phyloP scores from a whole-genome alignment of 768 basidiomycete genomes.

The Suillus spraguei region DNA sequence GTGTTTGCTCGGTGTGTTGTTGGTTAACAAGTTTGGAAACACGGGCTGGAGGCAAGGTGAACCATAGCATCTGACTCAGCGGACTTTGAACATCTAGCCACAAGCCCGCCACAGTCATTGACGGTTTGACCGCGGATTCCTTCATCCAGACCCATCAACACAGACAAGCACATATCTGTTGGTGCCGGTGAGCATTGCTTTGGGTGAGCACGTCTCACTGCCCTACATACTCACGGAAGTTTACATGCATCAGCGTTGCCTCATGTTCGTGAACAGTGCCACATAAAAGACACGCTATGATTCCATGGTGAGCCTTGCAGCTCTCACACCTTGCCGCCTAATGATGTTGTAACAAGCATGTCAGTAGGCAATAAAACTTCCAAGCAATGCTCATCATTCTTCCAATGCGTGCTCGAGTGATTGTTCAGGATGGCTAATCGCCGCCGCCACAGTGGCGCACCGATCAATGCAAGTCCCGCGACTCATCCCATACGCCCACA shows the following conservation, averaged over 20 bases:
- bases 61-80: not conserved
- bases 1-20: not conserved
- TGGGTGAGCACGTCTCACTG: not conserved
- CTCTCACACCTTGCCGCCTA: conserved; percentile 1
- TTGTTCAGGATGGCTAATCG: not conserved
- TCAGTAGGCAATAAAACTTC: not conserved
- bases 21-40: not conserved
- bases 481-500: too few relatives aligned
- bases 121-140: not conserved
- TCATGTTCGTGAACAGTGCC: not conserved
- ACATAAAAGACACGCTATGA: not conserved
- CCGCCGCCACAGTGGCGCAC: conserved; percentile 4
- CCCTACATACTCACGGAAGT: not conserved
- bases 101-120: not conserved
- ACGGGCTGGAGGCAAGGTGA: not conserved
- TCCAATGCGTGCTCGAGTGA: not conserved
- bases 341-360: not conserved
- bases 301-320: not conserved
- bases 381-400: not conserved
- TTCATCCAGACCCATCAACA: not conserved
- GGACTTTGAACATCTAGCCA: conserved; percentile 5
- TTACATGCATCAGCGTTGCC: not conserved
- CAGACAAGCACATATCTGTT: not conserved
- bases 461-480: not conserved
- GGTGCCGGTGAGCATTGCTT: not conserved